Evolutionary conservation across 2,329 filamentous ascomycete genomes (phyloP), one percentile per base, ranked within the genome.

Genomic region (Nemania sp.): DNA sequence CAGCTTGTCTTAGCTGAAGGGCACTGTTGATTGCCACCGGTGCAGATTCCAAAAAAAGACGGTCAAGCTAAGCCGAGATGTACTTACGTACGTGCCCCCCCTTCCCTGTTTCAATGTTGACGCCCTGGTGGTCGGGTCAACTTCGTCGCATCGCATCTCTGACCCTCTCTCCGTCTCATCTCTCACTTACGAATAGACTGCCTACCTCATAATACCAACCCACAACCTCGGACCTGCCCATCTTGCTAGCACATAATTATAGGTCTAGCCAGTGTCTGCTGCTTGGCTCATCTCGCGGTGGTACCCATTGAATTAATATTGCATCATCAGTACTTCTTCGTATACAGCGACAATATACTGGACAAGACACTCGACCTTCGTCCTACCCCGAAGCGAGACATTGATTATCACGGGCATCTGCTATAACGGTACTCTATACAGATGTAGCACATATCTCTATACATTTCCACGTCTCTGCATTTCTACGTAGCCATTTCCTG

Each of bases 31-130:
- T 40, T 17, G 32, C 35, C 52, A 47, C 49, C 45, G 20, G 6
- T 21, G 50, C 50, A 49, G 57, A 42, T 53, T 45, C n/a, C n/a
- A n/a, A 53, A 63, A 62, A 63, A 55, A 2, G 48, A 63, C 60
- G 35, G 60, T 63, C 60, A 47, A 39, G 52, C 60, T 56, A 51
- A 49, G 47, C 29, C 60, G 17, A 56, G 56, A 20, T 35, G 29
- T 10, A 11, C 20, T 49, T 25, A 47, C 46, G 17, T 10, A 5
- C 40, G 5, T 43, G 7, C 10, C 40, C 40, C 40, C 2, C 40
- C 25, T 29, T 20, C 17, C 47, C 43, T 47, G 51, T 51, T 59
- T 59, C 60, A 49, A 52, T 59, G 56, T 59, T 59, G 51, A 59
- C 45, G 35, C 35, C 35, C n/a, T n/a, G n/a, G n/a, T n/a, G n/a